Evolutionary conservation across 2,329 filamentous ascomycete species (phyloP), one percentile per base, ranked within the genome.

Genomic region (Periglandula ipomoeae): DNA sequence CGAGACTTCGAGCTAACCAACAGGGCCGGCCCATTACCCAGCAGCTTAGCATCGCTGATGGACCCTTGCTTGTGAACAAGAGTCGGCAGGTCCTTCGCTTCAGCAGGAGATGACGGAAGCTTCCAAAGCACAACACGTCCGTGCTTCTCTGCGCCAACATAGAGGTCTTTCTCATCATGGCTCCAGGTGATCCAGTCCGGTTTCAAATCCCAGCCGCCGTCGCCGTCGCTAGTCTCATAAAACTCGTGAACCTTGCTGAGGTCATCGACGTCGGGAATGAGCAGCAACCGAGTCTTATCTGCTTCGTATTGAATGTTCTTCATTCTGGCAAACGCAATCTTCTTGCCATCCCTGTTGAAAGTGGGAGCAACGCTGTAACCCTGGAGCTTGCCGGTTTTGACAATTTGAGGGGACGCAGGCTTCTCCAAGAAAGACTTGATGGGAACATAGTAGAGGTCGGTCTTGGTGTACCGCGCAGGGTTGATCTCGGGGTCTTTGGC

Each of bases 281-380:
- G 67, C 53, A 89, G 67, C 4, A 89, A 69, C 40, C 82, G 76
- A 40, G 84, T 76, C 55, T 69, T 69, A 68, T 95, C 89, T 15
- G 84, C 79, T 65, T 96, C 89, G 62, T 95, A 95, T 51, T 84
- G 81, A 46, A 79, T 74, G 49, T 76, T 76, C 53, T 78, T 76
- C 89, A 94, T 95, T 52, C 86, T 81, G 26, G 87, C 73, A 62
- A 94, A 95, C 2, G 81, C 87, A 23, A 91, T 71, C 51, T 78
- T 76, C 32, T 73, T 78, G 9, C 87, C 87, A 58, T 85, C 76
- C 4, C 81, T 80, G 3, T 87, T 90, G 66, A 94, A 95, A 0
- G 78, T 74, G 0, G 89, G 89, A 3, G 69, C 70, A 17, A 72
- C 72, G 22, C 76, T 79, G 56, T 88, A 87, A 6, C 86, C 86